Percentiles rank a stretch among this genome's conserved stretches.
These are phyloP conservation scores for Emmonsiellopsis sp. DNA, from an alignment of 2,329 filamentous ascomycete species.

Conservation along the genomic window DNA sequence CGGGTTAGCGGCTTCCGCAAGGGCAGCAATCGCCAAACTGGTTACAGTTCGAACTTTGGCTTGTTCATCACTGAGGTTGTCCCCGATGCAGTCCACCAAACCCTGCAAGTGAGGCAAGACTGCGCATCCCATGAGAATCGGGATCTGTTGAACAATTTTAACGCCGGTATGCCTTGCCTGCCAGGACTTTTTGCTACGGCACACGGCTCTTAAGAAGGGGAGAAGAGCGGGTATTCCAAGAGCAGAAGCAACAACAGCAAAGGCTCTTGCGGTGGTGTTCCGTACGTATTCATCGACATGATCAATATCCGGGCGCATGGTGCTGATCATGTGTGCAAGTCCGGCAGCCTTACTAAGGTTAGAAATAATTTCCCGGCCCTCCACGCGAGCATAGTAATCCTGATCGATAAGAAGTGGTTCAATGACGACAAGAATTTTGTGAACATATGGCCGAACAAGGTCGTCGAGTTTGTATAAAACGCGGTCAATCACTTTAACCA, in stretches of 20 bases:
- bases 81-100: slow-evolving; percentile 89
- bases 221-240: slow-evolving; percentile 91
- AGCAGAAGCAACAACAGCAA: slow-evolving; percentile 92
- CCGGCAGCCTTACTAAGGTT: slow-evolving; percentile 95
- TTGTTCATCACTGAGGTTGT: slow-evolving; percentile 94
- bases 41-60: slow-evolving; percentile 96
- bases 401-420: slow-evolving; percentile 98
- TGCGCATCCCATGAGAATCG: slow-evolving; percentile 96
- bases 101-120: slow-evolving; percentile 93
- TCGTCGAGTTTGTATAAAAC: slow-evolving; percentile 98
- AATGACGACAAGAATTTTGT: slow-evolving; percentile 97
- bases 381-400: slow-evolving; percentile 97
- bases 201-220: slow-evolving; percentile 90
- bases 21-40: slow-evolving; percentile 82
- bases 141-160: slow-evolving; percentile 98
- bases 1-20: slow-evolving; percentile 92
- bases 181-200: slow-evolving; percentile 98
- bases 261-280: slow-evolving; percentile 93
- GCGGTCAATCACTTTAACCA: slow-evolving; percentile 98
- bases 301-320: slow-evolving; percentile 97
- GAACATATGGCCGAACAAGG: slow-evolving; percentile 87
- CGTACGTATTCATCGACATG: slow-evolving; percentile 97
- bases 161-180: slow-evolving; percentile 95
- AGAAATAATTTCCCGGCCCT: slow-evolving; percentile 97
- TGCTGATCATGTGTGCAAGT: slow-evolving; percentile 97